These are phyloP conservation scores for Tetrapisispora iriomotensis DNA, from an alignment of 805 yeast species.

Conservation along the genomic window DNA sequence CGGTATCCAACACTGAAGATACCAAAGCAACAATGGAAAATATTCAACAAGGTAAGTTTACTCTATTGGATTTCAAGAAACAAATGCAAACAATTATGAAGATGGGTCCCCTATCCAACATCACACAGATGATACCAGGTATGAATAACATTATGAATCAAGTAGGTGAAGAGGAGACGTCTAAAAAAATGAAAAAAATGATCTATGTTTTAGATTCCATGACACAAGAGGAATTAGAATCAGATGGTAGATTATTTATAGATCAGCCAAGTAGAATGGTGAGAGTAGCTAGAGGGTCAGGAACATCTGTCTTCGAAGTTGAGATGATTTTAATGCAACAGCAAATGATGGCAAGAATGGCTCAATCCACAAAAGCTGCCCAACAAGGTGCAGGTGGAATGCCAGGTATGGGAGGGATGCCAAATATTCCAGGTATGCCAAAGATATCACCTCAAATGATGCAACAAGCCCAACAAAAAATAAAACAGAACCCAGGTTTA, in stretches of 20 bases:
- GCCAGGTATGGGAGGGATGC: constrained; percentile 56
- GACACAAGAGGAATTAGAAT: constrained; percentile 84
- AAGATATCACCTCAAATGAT: constrained; percentile 33
- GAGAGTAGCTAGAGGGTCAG: constrained; percentile 90
- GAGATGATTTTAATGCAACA: constrained; percentile 90
- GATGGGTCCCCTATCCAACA: constrained; percentile 92
- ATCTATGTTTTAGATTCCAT: constrained; percentile 89
- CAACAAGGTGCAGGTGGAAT: constrained; percentile 32
- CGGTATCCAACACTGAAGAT: constrained; percentile 61
- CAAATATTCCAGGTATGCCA: constrained; percentile 45
- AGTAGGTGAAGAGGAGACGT: constrained; percentile 86
- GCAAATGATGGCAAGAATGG: constrained; percentile 90
- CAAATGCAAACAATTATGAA: constrained; percentile 93
- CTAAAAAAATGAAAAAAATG: constrained; percentile 76
- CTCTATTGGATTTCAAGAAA: constrained; percentile 81
- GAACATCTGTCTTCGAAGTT: constrained; percentile 84
- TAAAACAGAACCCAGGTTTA: constrained; percentile 65
- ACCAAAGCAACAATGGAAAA: constrained; percentile 87
- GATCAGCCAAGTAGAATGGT: constrained; percentile 78
- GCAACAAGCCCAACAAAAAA: constrained; percentile 46
- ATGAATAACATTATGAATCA: constrained; percentile 80
- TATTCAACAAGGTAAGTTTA: constrained; percentile 89
- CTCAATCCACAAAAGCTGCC: constrained; percentile 50
- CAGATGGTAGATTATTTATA: constrained; percentile 74
- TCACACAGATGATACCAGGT: constrained; percentile 91